Evolutionary conservation across 148 eudicot genomes (phyloP).

Genomic region (Chenopodium suecicum): DNA sequence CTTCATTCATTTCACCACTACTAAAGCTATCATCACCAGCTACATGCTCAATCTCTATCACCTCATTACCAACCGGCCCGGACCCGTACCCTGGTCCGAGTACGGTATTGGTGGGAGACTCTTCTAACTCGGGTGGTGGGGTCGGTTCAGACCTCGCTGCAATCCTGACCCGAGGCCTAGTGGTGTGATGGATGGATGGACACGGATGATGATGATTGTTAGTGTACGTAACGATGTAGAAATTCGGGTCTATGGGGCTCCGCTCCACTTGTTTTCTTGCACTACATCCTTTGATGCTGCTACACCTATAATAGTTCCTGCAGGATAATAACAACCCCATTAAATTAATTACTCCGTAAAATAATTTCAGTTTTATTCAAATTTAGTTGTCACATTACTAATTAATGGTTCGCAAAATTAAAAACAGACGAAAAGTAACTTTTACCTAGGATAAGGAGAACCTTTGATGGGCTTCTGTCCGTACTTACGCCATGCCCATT

Average conservation of each 20-base stretch:
- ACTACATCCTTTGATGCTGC: slow-evolving; percentile 58
- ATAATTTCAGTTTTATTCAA: neutral
- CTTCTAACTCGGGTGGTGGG: neutral
- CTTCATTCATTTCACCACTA: slow-evolving; percentile 3
- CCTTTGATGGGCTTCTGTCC: slow-evolving; percentile 95
- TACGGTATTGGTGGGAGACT: neutral
- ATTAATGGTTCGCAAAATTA: neutral
- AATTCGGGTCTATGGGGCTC: slow-evolving; percentile 41
- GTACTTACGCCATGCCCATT: slow-evolving; percentile 90
- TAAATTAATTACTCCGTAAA: neutral
- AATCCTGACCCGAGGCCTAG: neutral
- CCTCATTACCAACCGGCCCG: neutral
- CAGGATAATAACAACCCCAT: neutral
- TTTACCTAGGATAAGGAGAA: slow-evolving; percentile 81
- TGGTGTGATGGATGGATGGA: slow-evolving; percentile 30
- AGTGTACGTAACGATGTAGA: slow-evolving; percentile 50
- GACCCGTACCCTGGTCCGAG: neutral
- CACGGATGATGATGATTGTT: slow-evolving; percentile 62
- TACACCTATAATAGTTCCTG: slow-evolving; percentile 83
- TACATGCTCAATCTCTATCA: neutral
- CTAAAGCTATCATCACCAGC: slow-evolving; percentile 1
- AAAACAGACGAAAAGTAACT: neutral
- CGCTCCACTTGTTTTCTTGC: slow-evolving; percentile 87
- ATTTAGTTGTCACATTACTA: neutral
- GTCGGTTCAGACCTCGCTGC: neutral